Base-by-base conservation (phyloP, 2,329 filamentous ascomycete species). In the Claviceps sp. region DNA sequence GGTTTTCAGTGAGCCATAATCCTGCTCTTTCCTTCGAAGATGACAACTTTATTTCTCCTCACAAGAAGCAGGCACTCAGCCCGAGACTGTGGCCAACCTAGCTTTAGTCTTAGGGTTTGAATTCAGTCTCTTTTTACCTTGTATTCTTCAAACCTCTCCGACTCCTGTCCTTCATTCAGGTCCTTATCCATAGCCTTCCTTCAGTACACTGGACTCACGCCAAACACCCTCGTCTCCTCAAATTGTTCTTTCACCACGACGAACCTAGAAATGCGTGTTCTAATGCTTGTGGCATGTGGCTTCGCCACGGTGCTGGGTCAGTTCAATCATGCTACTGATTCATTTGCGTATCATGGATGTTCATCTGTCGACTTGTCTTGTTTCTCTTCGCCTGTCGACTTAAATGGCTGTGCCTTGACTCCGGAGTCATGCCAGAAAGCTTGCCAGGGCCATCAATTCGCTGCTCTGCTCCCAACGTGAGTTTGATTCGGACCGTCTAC, bases 401-500 rank as follows among this genome's bases (percentile, higher is more conserved):
- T 64, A 47, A 49, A 57, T 3, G 53, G 60, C 52, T 52, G 58
- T 26, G 50, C 46, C 37, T 45, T 63, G 37, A 60, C 57, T 36
- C 60, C 61, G 6, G 61, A 64, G 42, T 51, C 55, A 17, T 65
- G 62, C 47, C 62, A 64, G 52, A 50, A 49, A 16, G 62, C 62
- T 37, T 65, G 63, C 45, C 52, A 59, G 40, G 60, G 58, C 7
- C 60, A 63, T 45, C 55, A 50, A 44, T 57, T 62, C 50, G 64
- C 66, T 45, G 62, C 59, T 8, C 52, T 65, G 14, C 54, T 64
- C n/a, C 65, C 65, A 11, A 58, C 62, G 66, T 69, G 48, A 40
- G 64, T 56, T 7, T 0, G 23, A 13, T 23, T 17, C 3, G 4
- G 17, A n/a, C 14, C 14, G 7, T 5, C 26, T 8, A 7, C 13